Conservation (phyloP, 495 filamentous ascomycete genomes). For the Alectoria sarmentosa region DNA sequence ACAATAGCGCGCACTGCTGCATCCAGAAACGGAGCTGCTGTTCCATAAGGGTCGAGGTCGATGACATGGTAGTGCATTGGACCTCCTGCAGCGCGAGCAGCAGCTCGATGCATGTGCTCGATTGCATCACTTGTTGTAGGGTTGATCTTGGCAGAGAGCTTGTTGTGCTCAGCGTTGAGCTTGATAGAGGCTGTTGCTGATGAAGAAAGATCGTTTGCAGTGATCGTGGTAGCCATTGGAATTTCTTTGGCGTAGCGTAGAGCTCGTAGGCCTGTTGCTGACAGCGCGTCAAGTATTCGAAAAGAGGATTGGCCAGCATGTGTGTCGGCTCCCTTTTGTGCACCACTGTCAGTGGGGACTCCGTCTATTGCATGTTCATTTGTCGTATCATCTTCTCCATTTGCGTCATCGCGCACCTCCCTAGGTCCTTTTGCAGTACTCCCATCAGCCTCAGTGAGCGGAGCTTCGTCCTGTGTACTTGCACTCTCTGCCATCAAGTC, state of each 20-base stretch:
- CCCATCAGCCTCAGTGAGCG: neutral
- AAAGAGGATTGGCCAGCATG: slow-evolving; percentile 38
- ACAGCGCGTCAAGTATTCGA: slow-evolving; percentile 87
- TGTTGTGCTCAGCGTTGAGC: slow-evolving; percentile 77
- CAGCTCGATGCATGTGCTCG: slow-evolving; percentile 72
- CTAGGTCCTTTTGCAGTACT: neutral
- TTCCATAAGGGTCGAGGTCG: slow-evolving; percentile 94
- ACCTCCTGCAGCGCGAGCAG: neutral
- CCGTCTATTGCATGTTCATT: neutral
- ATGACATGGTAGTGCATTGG: slow-evolving; percentile 76
- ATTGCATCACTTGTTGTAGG: slow-evolving; percentile 73
- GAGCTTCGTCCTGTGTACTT: neutral
- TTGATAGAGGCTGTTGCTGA: slow-evolving; percentile 74
- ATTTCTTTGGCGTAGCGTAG: slow-evolving; percentile 89
- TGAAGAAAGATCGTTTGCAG: slow-evolving; percentile 79
- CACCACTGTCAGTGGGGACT: neutral
- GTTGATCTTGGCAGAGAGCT: slow-evolving; percentile 58
- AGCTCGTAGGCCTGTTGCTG: slow-evolving; percentile 87
- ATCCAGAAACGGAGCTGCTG: slow-evolving; percentile 85
- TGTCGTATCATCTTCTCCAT: neutral
- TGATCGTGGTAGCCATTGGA: slow-evolving; percentile 70
- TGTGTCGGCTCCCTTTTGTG: slow-evolving; percentile 6
- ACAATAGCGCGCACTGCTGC: slow-evolving; percentile 75
- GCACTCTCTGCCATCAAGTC: neutral
- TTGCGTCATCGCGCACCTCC: neutral